A percentile compares a stretch with the other conserved stretches of the same genome.
Evolutionary conservation across 176 grass and related monocot species (phyloP).

Genomic region (Cymbopogon citratus): DNA sequence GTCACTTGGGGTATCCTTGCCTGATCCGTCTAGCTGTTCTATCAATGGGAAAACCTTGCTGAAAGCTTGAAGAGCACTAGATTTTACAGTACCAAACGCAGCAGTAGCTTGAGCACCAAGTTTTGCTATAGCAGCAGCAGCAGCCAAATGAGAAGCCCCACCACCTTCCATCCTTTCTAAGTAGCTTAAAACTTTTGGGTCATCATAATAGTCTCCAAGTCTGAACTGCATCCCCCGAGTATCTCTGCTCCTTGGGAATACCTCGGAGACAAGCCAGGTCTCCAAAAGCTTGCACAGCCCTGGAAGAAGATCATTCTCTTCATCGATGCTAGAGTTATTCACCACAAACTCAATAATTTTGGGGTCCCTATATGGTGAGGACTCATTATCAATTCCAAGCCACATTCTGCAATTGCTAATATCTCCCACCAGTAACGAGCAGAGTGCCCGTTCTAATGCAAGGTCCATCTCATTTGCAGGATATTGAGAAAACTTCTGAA

Average conservation of each 20-base stretch:
- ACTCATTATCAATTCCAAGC: conserved; percentile 75
- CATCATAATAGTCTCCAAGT: conserved; percentile 90
- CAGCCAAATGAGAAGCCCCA: conserved; percentile 68
- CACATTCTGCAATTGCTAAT: conserved; percentile 72
- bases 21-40: conserved; percentile 46
- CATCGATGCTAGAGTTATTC: conserved; percentile 56
- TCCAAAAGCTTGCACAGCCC: conserved; percentile 93
- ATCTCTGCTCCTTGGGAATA: conserved; percentile 91
- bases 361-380: conserved; percentile 60
- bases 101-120: conserved; percentile 76
- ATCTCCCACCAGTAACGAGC: conserved; percentile 75
- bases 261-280: conserved; percentile 76
- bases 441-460: conserved; percentile 74
- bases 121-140: conserved; percentile 84
- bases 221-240: conserved; percentile 68
- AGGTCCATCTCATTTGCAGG: conserved; percentile 49
- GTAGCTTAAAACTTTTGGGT: conserved; percentile 70
- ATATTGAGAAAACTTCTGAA: conserved; percentile 75
- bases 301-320: conserved; percentile 73
- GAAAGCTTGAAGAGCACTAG: conserved; percentile 82
- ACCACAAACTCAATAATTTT: conserved; percentile 76
- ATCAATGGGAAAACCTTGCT: conserved; percentile 78
- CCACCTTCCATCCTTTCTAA: conserved; percentile 87
- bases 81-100: conserved; percentile 69
- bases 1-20: conserved; percentile 15